Base-by-base conservation (phyloP, 352 stramenopile species). In the Pythium sukuiense region DNA sequence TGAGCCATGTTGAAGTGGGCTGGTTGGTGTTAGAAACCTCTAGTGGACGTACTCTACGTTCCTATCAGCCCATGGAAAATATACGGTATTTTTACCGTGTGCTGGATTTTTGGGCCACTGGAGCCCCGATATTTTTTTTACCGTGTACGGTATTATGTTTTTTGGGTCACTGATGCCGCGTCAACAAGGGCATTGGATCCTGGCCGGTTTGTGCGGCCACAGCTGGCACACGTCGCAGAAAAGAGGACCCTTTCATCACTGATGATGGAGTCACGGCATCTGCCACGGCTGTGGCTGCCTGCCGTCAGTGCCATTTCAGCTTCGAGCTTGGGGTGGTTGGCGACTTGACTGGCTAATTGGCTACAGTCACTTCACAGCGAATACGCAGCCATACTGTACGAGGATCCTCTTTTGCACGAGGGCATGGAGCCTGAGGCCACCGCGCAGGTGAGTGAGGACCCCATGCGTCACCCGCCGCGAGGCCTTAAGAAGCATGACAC, bases 1-100 rank as follows among this genome's bases (percentile, higher is more conserved):
- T 59, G 39, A 68, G 41, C 2, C 5, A 59, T 54, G 59, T 59
- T 59, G 59, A 59, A 59, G 48, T 59, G 43, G 13, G 18, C 43
- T 29, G 6, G n/a, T n/a, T n/a, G n/a, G n/a, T n/a, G n/a, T n/a
- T n/a, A n/a, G n/a, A n/a, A n/a, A n/a, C n/a, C n/a, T n/a, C n/a
- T n/a, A n/a, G n/a, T n/a, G n/a, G n/a, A n/a, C n/a, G n/a, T n/a
- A n/a, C n/a, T n/a, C n/a, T n/a, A n/a, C n/a, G n/a, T n/a, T n/a
- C n/a, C n/a, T n/a, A n/a, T n/a, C n/a, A n/a, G n/a, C n/a, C n/a
- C n/a, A n/a, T n/a, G n/a, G n/a, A n/a, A n/a, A n/a, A n/a, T n/a
- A n/a, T n/a, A n/a, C n/a, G n/a, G n/a, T n/a, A n/a, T n/a, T n/a
- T n/a, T n/a, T n/a, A n/a, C n/a, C n/a, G n/a, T n/a, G n/a, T n/a